phyloP scores from a whole-genome alignment of 352 stramenopile species.

The Phytophthora hybrid region DNA sequence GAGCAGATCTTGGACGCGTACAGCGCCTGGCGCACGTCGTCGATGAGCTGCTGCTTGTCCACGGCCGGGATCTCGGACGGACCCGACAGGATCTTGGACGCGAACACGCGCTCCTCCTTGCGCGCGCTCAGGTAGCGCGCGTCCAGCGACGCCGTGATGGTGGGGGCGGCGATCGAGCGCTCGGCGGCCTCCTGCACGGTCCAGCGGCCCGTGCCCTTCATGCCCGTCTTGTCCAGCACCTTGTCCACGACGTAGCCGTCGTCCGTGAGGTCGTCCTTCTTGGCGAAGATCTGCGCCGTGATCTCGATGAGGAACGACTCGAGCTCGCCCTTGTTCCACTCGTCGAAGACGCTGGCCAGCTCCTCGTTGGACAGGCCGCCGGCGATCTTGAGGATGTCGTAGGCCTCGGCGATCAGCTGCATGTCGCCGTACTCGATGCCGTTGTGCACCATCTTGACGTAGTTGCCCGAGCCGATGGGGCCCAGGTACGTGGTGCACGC shows the following conservation, averaged over 20 bases:
- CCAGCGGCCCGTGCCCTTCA: slow-evolving; percentile 99
- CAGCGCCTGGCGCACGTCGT: slow-evolving; percentile 96
- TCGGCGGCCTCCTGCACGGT: slow-evolving; percentile 97
- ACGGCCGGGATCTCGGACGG: slow-evolving; percentile 93
- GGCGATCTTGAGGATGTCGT: slow-evolving; percentile 97
- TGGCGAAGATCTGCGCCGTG: slow-evolving; percentile 96
- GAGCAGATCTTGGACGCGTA: slow-evolving; percentile 99
- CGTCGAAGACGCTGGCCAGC: slow-evolving; percentile 93
- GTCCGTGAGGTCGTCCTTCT: slow-evolving; percentile 95
- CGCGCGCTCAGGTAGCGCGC: slow-evolving; percentile 95
- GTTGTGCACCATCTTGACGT: slow-evolving; percentile 99
- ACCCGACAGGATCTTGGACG: slow-evolving; percentile 94
- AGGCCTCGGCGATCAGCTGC: slow-evolving; percentile 99
- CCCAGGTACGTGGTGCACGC: slow-evolving; percentile 98
- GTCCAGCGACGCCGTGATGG: slow-evolving; percentile 98
- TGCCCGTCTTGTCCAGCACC: slow-evolving; percentile 99
- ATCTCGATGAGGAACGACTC: slow-evolving; percentile 99
- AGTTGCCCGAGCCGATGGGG: slow-evolving; percentile 97
- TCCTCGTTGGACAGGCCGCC: slow-evolving; percentile 93
- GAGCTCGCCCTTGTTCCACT: slow-evolving; percentile 98
- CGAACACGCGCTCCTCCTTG: slow-evolving; percentile 96
- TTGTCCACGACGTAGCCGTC: slow-evolving; percentile 94
- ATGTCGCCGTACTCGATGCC: slow-evolving; percentile 99
- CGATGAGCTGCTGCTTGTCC: slow-evolving; percentile 95
- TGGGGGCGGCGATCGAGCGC: slow-evolving; percentile 95